Evolutionary conservation across 2,329 filamentous ascomycete species (phyloP), one percentile per base, ranked within the genome.

Genomic region (Arachnopeziza araneosa): DNA sequence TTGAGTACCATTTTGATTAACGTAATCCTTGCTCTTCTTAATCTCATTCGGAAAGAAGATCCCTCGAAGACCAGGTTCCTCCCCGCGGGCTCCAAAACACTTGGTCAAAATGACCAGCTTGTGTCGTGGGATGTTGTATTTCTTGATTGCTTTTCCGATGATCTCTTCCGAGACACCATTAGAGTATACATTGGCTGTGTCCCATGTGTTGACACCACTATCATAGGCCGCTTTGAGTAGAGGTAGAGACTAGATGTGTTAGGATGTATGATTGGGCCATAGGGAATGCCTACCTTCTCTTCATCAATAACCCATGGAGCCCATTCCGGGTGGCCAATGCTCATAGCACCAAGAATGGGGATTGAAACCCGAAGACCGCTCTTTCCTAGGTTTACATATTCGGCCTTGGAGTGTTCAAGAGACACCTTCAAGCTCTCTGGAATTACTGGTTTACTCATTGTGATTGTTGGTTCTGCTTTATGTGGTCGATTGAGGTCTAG

Each of bases 291-390:
- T 59, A 81, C 79, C 65, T 82, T 77, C 19, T 80, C 82, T 68
- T 87, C 84, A 48, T 81, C 76, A 54, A 85, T 66, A n/a, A 80
- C 79, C 83, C 83, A 87, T 4, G 75, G 68, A 58, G 80, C 75
- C 69, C 79, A 81, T 50, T 78, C 72, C 0, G 75, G 70, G 61
- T 79, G 75, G 23, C 86, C 86, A 61, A 86, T 83, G 68, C 78
- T 81, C 85, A 88, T 88, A 61, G 80, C 79, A 0, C 86, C 86
- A 49, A 89, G 76, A 59, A 89, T 85, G 50, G 86, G 82, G 55
- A 82, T 79, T 0, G 85, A 88, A 51, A 88, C 77, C 57, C 80
- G 80, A 17, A 89, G 80, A 32, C 86, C 86, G 55, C 79, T 83
- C 61, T 79, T 82, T 36, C 86, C 86, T 10, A 89, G 76, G 58